Percentiles rank a stretch among this genome's conserved stretches.
Evolutionary conservation across 805 yeast genomes (phyloP).

Genomic region (Wickerhamiella spandovensis): DNA sequence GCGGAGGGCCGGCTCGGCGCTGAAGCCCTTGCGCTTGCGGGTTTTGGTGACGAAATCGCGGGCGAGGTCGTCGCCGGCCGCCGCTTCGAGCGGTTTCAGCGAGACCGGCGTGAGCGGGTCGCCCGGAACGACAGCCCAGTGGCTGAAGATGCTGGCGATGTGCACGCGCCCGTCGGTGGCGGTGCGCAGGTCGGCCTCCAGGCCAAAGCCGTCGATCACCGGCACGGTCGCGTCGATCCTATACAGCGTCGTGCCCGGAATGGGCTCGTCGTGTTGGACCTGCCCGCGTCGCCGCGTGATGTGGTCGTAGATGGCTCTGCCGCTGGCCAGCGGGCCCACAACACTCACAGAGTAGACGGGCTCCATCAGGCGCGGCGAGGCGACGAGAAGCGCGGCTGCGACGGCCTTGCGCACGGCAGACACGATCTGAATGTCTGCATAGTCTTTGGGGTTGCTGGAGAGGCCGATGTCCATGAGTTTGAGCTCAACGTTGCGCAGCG

Average conservation of each 20-base stretch:
- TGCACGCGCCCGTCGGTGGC: conserved; percentile 68
- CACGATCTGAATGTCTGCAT: conserved; percentile 57
- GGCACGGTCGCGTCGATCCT: conserved; percentile 58
- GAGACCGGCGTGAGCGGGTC: conserved; percentile 57
- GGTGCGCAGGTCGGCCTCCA: conserved; percentile 73
- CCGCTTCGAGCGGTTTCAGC: conserved; percentile 64
- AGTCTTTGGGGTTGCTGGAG: conserved; percentile 34
- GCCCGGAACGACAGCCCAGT: conserved; percentile 79
- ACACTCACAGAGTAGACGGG: conserved; percentile 58
- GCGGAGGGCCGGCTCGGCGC: conserved; percentile 53
- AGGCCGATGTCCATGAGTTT: conserved; percentile 49
- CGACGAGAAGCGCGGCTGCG: conserved; percentile 63
- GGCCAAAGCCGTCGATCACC: conserved; percentile 78
- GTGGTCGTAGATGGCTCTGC: conserved; percentile 35
- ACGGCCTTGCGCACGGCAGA: conserved; percentile 79
- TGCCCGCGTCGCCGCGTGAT: conserved; percentile 62
- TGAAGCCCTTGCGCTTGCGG: conserved; percentile 73
- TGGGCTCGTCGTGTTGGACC: conserved; percentile 33
- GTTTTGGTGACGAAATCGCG: conserved; percentile 86
- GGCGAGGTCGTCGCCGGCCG: conserved; percentile 54
- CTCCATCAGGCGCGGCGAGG: conserved; percentile 68
- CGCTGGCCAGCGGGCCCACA: conserved; percentile 38
- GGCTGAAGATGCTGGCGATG: conserved; percentile 49
- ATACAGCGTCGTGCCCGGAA: conserved; percentile 62
- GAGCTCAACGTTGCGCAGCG: conserved; percentile 56